Evolutionary conservation across 1,284 basidiomycete genomes (phyloP), one percentile per base, ranked within the genome.

Genomic region (Tremellales sp.): DNA sequence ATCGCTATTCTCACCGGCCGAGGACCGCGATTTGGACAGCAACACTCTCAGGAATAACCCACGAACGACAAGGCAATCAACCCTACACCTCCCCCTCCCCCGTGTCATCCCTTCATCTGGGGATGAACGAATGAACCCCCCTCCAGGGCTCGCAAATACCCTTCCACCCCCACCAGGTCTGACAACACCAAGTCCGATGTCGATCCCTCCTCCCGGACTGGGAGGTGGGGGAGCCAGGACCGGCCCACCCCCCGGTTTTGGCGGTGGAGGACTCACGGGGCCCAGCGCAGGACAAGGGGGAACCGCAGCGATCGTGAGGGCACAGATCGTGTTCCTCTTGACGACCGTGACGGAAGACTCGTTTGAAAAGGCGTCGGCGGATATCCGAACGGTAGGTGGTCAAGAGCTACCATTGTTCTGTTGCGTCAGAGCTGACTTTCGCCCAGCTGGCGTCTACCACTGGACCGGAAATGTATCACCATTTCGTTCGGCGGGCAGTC

Each of bases 321-420:
- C 77, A 18, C 77, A 79, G 58, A 93, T 95, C 69, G 88, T 91
- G 59, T 95, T 95, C 74, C 79, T 94, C 51, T 80, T 97, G 56
- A 90, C 87, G 18, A 94, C 88, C 21, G 80, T 95, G 50, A 90
- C 87, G 49, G 92, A 95, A 75, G 92, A 94, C 62, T 91, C 91
- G 73, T 95, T 90, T 68, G 86, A 89, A 68, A 82, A 87, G 68
- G 88, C 93, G 71, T 84, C 90, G 67, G 76, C 82, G 48, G 91
- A 95, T 77, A 93, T 95, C 63, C 83, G 87, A 66, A 86, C 86
- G 51, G 90, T 94, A 70, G 64, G 87, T 80, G 39, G 19, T 13
- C 14, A n/a, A n/a, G n/a, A n/a, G n/a, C n/a, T n/a, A n/a, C n/a
- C n/a, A n/a, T n/a, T n/a, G n/a, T n/a, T n/a, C n/a, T n/a, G n/a